A percentile compares a stretch with the other conserved stretches of the same genome.
These are phyloP conservation scores for Umbelopsis sp. DNA, from an alignment of 371 early-diverging fungal genomes.

Conservation along the genomic window DNA sequence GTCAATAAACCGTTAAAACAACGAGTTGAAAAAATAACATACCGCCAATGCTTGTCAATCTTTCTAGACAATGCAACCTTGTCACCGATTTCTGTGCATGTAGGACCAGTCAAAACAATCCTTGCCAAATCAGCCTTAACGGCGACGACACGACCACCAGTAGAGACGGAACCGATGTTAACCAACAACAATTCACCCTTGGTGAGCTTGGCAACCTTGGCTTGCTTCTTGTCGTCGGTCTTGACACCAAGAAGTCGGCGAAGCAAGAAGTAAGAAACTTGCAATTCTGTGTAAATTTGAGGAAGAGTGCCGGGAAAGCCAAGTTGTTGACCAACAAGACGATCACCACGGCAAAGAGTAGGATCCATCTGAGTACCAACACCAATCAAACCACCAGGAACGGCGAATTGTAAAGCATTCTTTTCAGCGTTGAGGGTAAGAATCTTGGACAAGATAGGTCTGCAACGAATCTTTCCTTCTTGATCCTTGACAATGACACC, in stretches of 20 bases:
- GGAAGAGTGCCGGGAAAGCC: conserved; percentile 97
- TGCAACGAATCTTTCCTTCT: conserved; percentile 87
- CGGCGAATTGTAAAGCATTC: conserved; percentile 96
- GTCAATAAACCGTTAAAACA: not conserved
- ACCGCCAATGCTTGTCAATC: conserved; percentile 99
- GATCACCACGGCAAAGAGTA: conserved; percentile 98
- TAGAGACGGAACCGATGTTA: conserved; percentile 99
- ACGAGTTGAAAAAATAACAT: conserved; percentile 29
- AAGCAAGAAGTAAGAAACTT: conserved; percentile 97
- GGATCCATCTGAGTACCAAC: conserved; percentile 99
- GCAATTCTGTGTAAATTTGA: conserved; percentile 94
- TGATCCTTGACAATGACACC: conserved; percentile 95
- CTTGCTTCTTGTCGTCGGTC: conserved; percentile 96
- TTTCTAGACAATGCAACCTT: conserved; percentile 98
- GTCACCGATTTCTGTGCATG: conserved; percentile 98
- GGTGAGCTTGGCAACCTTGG: conserved; percentile 91
- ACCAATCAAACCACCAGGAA: conserved; percentile 99
- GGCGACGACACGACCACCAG: conserved; percentile 94
- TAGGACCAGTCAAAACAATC: conserved; percentile 93
- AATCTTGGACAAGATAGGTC: conserved; percentile 95
- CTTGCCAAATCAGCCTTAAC: conserved; percentile 95
- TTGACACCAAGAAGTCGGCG: conserved; percentile 96
- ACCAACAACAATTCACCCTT: conserved; percentile 97
- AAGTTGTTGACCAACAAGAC: conserved; percentile 99
- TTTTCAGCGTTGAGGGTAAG: conserved; percentile 93